Evolutionary conservation across 2,329 filamentous ascomycete species (phyloP), one percentile per base, ranked within the genome.

Genomic region (Lachnellula hyalina): DNA sequence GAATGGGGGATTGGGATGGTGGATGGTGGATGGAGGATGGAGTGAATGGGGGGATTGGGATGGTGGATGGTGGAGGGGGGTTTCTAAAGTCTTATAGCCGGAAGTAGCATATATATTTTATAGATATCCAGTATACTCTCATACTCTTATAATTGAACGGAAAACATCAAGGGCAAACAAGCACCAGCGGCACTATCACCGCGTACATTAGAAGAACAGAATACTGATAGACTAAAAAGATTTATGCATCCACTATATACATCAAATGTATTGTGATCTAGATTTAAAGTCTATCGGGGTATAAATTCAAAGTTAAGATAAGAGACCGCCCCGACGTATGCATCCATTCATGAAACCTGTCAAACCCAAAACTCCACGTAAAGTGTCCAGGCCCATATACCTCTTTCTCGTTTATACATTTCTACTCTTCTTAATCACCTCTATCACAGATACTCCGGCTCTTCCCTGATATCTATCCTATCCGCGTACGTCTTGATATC

Each of bases 401-500:
- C 40, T n/a, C 5, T 19, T 21, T 5, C 9, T 42, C 15, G 3
- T 17, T 15, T 21, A 42, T 38, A 38, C 12, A 38, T 38, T 14
- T 2, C 40, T 8, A 3, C 42, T 19, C 12, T 46, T 28, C 42
- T 12, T 4, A 14, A 28, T 21, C 42, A 14, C 21, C 8, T 45
- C 9, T 38, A 12, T 49, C 46, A 56, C 55, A 47, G 65, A 65
- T 56, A 66, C 40, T 61, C 46, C 17, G 61, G 51, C 51, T 70
- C 68, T 48, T 70, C 68, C 42, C 50, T 63, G 32, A 97, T 85
- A 73, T 89, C 85, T 25, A 96, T 89, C 65, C 85, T 90, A 35
- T 87, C 85, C 0, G 91, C 85, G 70, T 96, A 96, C 65, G 90
- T 81, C 36, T 72, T 74, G 58, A 99, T 97, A 57, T 89, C 87